Percentiles rank a stretch among this genome's conserved stretches.
Evolutionary conservation across 2,329 filamentous ascomycete genomes (phyloP).

Genomic region (Claviceps arundinis): DNA sequence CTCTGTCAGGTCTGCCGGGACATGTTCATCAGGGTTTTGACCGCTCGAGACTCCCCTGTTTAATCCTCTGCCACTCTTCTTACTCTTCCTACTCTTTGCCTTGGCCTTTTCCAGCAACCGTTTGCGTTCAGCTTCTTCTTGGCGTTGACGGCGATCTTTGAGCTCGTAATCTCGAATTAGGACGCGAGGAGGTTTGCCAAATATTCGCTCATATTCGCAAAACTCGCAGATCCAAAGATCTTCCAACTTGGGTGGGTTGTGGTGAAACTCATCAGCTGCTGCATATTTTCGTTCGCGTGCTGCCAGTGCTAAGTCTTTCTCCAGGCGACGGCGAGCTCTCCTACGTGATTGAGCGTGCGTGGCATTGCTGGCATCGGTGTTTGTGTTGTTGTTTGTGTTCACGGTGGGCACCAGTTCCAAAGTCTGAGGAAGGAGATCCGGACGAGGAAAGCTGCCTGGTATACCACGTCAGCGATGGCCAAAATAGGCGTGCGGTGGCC

Average conservation of each 20-base stretch:
- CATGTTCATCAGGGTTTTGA: conserved; percentile 12
- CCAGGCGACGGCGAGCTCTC: conserved; percentile 51
- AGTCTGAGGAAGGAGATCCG: conserved; percentile 10
- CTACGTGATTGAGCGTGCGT: conserved; percentile 22
- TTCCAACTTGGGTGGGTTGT: conserved; percentile 54
- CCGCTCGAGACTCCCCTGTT: conserved; percentile 15
- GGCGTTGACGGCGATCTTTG: conserved; percentile 76
- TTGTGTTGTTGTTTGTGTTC: conserved; percentile 8
- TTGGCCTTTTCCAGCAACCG: conserved; percentile 84
- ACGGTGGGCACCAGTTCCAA: conserved; percentile 6
- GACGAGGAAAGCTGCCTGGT: conserved; percentile 8
- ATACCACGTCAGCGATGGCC: not conserved
- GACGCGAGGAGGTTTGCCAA: conserved; percentile 71
- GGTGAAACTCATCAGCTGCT: conserved; percentile 63
- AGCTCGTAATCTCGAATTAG: conserved; percentile 87
- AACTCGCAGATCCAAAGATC: conserved; percentile 96
- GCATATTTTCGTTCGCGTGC: conserved; percentile 66
- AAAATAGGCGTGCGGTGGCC: not conserved
- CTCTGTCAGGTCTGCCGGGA: conserved; percentile 11
- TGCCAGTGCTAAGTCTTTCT: conserved; percentile 60
- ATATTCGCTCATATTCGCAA: conserved; percentile 94
- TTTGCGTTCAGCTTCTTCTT: conserved; percentile 74
- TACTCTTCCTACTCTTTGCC: conserved; percentile 80
- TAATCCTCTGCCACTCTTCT: conserved; percentile 56
- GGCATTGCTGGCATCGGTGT: conserved; percentile 14